Conservation (phyloP, 2,329 filamentous ascomycete genomes). For the Trichoderma sp. region DNA sequence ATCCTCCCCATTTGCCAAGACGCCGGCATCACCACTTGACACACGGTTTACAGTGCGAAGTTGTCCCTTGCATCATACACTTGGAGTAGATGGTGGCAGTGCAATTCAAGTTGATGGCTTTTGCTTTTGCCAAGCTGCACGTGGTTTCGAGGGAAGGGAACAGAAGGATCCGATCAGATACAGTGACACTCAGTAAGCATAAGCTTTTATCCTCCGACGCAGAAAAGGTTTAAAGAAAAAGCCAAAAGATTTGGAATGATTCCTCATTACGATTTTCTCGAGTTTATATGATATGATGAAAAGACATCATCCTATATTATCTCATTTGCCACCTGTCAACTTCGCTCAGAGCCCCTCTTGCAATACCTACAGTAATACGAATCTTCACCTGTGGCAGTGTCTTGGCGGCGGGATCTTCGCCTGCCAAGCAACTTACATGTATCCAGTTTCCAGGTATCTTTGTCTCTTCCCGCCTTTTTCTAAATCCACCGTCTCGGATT, state of each 20-base stretch:
- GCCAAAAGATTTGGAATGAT: neutral
- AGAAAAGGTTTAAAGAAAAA: neutral
- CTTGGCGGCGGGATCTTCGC: neutral
- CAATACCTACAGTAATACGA: neutral
- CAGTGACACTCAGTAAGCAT: neutral
- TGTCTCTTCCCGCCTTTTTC: neutral
- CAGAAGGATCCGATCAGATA: neutral
- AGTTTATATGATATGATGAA: neutral
- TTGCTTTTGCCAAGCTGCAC: neutral
- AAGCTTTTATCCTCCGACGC: neutral
- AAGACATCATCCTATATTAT: neutral
- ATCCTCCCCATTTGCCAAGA: constrained; percentile 10
- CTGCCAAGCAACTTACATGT: neutral
- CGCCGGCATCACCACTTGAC: neutral
- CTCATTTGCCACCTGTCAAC: neutral
- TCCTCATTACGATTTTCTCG: neutral
- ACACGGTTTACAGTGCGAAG: neutral
- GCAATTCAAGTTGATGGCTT: neutral
- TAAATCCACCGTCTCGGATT: neutral
- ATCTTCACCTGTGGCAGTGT: neutral
- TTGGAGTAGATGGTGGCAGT: neutral
- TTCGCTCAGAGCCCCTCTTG: neutral
- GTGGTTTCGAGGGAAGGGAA: neutral
- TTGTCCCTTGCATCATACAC: neutral
- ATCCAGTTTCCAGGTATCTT: neutral